Conservation (phyloP, 192 early-diverging fungal species). For the Podila horticola region DNA sequence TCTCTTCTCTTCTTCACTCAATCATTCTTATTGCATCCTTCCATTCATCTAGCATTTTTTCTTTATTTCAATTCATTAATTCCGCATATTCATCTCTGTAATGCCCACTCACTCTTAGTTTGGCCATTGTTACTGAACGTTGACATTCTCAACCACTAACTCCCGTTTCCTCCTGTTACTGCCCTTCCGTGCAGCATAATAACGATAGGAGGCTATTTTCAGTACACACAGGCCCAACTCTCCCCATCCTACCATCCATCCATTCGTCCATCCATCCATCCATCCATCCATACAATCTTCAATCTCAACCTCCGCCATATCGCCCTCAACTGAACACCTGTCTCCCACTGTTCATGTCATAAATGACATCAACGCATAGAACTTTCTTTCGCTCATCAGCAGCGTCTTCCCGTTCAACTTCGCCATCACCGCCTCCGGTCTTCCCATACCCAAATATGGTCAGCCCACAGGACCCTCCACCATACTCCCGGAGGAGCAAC, state of each 20-base stretch:
- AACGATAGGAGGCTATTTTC: too few relatives aligned
- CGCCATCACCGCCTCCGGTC: conserved; percentile 45
- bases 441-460: conserved; percentile 44
- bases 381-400: conserved; percentile 50
- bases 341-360: conserved; percentile 38
- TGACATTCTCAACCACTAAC: too few relatives aligned
- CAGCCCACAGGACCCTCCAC: conserved; percentile 49
- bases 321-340: too few relatives aligned
- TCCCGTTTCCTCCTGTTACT: too few relatives aligned
- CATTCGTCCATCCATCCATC: neutral
- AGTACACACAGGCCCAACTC: too few relatives aligned
- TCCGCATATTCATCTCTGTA: too few relatives aligned
- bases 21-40: neutral
- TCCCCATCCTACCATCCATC: neutral
- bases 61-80: too few relatives aligned
- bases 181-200: too few relatives aligned
- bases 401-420: conserved; percentile 53
- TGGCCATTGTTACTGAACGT: too few relatives aligned
- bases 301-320: neutral
- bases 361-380: conserved; percentile 50
- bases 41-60: too few relatives aligned
- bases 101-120: too few relatives aligned
- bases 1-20: neutral
- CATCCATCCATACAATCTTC: neutral
- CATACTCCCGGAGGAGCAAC: conserved; percentile 42